Percentiles rank a stretch among this genome's conserved stretches.
Conservation (phyloP, 2,329 filamentous ascomycete genomes). For the Stachybotrys chlorohalonatus region DNA sequence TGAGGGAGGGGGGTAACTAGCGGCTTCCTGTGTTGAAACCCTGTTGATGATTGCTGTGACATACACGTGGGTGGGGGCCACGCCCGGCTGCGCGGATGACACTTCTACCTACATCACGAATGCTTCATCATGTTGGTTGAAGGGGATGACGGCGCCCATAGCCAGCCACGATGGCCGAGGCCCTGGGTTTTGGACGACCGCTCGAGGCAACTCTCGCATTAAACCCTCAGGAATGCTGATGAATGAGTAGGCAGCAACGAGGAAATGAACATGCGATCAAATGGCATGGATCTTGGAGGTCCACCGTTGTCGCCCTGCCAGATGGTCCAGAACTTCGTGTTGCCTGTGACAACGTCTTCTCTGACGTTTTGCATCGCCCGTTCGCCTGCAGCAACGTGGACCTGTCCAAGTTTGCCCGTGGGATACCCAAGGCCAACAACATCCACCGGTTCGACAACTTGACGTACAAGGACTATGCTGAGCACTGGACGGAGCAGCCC, state of each 20-base stretch:
- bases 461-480: slow-evolving; percentile 62
- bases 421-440: slow-evolving; percentile 64
- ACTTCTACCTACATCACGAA: too few relatives aligned
- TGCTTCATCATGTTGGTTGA: too few relatives aligned
- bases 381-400: slow-evolving; percentile 79
- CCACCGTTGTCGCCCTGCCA: slow-evolving; percentile 59
- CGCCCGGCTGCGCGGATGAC: too few relatives aligned
- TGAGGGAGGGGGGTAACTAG: not conserved
- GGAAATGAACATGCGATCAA: slow-evolving; percentile 22
- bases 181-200: too few relatives aligned
- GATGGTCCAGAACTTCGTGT: slow-evolving; percentile 44
- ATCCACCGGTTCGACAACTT: slow-evolving; percentile 64
- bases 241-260: slow-evolving; percentile 13
- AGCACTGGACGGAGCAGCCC: slow-evolving; percentile 67
- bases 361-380: slow-evolving; percentile 80
- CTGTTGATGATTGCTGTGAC: too few relatives aligned
- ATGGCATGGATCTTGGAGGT: slow-evolving; percentile 82
- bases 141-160: too few relatives aligned
- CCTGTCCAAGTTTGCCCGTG: slow-evolving; percentile 54
- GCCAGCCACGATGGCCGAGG: too few relatives aligned
- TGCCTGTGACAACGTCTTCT: slow-evolving; percentile 73
- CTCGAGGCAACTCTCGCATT: not conserved
- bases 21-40: too few relatives aligned
- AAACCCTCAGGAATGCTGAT: slow-evolving; percentile 5
- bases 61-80: too few relatives aligned